A percentile compares a stretch with the other conserved stretches of the same genome.
These are phyloP conservation scores for Quercus tomentella DNA, from an alignment of 331 rosid species.

Conservation along the genomic window DNA sequence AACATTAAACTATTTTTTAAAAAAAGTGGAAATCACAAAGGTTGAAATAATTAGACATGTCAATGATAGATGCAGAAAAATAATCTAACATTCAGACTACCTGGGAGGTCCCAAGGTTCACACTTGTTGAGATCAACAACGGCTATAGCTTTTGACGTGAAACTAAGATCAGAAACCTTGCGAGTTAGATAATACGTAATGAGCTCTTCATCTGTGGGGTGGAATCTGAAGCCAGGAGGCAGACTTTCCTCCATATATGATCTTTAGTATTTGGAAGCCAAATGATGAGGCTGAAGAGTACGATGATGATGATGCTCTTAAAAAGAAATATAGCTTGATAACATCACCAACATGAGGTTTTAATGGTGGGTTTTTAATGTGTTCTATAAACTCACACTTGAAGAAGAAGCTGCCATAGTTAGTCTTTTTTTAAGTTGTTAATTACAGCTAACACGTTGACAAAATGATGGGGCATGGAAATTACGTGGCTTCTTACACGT, in stretches of 20 bases:
- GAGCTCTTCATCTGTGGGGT: slow-evolving; percentile 97
- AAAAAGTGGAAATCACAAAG: not conserved
- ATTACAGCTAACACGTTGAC: slow-evolving; percentile 76
- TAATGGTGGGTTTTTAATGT: slow-evolving; percentile 32
- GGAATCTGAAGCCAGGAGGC: slow-evolving; percentile 96
- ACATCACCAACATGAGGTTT: slow-evolving; percentile 38
- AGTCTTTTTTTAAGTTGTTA: slow-evolving; percentile 21
- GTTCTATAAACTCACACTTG: slow-evolving; percentile 39
- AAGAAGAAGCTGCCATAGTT: slow-evolving; percentile 29
- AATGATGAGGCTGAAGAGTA: not conserved
- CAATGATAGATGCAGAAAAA: not conserved
- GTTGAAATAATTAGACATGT: not conserved
- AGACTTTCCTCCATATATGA: slow-evolving; percentile 66
- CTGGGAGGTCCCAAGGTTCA: slow-evolving; percentile 99
- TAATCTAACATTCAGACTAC: slow-evolving; percentile 17
- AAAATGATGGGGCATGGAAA: slow-evolving; percentile 21
- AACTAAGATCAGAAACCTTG: slow-evolving; percentile 68
- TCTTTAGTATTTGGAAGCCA: not conserved
- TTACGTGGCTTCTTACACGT: not conserved
- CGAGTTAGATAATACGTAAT: slow-evolving; percentile 58
- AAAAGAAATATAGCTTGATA: not conserved
- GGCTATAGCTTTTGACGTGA: slow-evolving; percentile 66
- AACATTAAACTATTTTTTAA: not conserved
- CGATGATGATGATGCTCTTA: slow-evolving; percentile 6
- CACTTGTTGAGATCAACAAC: slow-evolving; percentile 91